A percentile compares a stretch with the other conserved stretches of the same genome.
Conservation (phyloP, 176 grass and related monocot genomes). For the Rhynchospora pubera region DNA sequence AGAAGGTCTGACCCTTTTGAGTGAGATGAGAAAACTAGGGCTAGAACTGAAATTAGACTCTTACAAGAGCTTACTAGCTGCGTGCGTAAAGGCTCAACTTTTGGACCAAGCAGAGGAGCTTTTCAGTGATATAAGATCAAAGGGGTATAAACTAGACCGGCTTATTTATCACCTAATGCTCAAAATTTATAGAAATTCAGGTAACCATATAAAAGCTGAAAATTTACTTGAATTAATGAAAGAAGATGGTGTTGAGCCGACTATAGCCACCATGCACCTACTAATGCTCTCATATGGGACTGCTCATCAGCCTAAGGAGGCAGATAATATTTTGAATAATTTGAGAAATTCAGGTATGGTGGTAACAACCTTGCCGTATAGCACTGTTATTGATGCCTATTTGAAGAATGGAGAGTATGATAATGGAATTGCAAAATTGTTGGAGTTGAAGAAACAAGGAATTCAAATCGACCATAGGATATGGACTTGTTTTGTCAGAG, state of each 20-base stretch:
- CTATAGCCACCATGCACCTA: conserved; percentile 83
- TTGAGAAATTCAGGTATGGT: conserved; percentile 61
- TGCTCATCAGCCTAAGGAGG: conserved; percentile 60
- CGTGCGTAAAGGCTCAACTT: conserved; percentile 63
- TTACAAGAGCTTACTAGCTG: conserved; percentile 88
- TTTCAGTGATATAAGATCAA: conserved; percentile 61
- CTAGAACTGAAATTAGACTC: conserved; percentile 66
- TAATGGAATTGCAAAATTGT: conserved; percentile 56
- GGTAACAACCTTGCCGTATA: conserved; percentile 70
- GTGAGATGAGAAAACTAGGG: conserved; percentile 64
- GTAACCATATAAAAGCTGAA: conserved; percentile 74
- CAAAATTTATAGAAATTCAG: conserved; percentile 78
- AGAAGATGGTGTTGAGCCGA: conserved; percentile 65
- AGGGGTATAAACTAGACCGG: conserved; percentile 60
- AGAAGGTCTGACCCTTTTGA: conserved; percentile 76
- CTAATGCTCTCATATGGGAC: conserved; percentile 84
- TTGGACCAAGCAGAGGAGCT: conserved; percentile 79
- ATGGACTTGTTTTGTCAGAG: conserved; percentile 93
- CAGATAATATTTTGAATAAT: conserved; percentile 78
- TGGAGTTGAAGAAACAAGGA: conserved; percentile 73
- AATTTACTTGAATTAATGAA: conserved; percentile 72
- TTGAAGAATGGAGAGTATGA: conserved; percentile 76
- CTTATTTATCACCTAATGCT: conserved; percentile 88
- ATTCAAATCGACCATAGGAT: conserved; percentile 82
- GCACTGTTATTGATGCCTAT: conserved; percentile 79